phyloP scores from a whole-genome alignment of 148 eudicot genomes.

The Euryodendron excelsum region DNA sequence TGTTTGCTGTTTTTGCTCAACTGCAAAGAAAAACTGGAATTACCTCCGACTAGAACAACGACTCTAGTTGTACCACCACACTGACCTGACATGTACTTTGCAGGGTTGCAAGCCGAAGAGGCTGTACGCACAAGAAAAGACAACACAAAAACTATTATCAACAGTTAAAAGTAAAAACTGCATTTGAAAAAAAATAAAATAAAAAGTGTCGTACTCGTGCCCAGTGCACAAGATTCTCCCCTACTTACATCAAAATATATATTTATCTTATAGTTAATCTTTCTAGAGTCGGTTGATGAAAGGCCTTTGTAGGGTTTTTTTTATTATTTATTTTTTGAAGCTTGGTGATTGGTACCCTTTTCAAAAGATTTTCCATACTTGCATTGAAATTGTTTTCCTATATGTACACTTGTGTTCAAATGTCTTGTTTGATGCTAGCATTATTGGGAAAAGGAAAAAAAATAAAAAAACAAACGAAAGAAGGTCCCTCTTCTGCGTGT shows the following conservation, averaged over 20 bases:
- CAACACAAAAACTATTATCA: not conserved
- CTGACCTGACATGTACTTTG: slow-evolving; percentile 40
- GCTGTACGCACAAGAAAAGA: slow-evolving; percentile 18
- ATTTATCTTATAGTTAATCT: too few species aligned
- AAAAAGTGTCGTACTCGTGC: not conserved
- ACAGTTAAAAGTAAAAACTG: not conserved
- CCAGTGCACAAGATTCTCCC: too few species aligned
- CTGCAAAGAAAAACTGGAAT: not conserved
- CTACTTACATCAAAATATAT: too few species aligned
- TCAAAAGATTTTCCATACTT: not conserved
- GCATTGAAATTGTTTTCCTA: too few species aligned
- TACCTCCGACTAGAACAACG: slow-evolving; percentile 51
- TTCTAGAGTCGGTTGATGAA: too few species aligned
- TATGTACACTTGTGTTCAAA: too few species aligned
- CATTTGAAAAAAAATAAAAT: not conserved
- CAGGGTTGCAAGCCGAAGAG: slow-evolving; percentile 29
- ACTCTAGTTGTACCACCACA: slow-evolving; percentile 46
- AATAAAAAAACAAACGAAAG: too few species aligned
- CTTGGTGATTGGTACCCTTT: not conserved
- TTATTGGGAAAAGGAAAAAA: too few species aligned
- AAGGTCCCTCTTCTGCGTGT: not conserved
- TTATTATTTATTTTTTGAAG: not conserved
- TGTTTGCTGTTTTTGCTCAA: not conserved
- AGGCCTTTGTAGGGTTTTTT: too few species aligned
- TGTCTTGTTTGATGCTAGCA: too few species aligned